Conservation (phyloP, 2,329 filamentous ascomycete genomes). For the Madurella mycetomatis region DNA sequence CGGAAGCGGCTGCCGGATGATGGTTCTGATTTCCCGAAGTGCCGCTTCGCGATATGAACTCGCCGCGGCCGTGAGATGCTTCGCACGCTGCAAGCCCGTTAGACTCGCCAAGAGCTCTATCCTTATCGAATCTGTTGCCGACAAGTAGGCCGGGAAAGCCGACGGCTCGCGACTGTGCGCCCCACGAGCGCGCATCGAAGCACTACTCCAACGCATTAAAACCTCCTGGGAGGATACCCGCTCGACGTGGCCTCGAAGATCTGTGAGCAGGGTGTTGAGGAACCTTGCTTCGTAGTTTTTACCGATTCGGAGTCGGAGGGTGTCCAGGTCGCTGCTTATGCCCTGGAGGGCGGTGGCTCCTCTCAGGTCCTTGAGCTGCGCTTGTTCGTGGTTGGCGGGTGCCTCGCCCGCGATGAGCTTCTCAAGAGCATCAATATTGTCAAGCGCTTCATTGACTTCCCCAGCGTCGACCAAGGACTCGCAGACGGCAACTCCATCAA, state of each 20-base stretch:
- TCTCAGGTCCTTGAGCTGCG: conserved; percentile 63
- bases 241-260: conserved; percentile 76
- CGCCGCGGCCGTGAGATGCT: conserved; percentile 76
- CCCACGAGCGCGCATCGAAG: conserved; percentile 68
- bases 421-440: conserved; percentile 73
- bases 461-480: conserved; percentile 78
- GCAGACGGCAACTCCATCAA: conserved; percentile 69
- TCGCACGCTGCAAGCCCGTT: conserved; percentile 73
- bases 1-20: conserved; percentile 81
- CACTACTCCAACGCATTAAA: conserved; percentile 76
- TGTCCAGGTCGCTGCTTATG: conserved; percentile 70
- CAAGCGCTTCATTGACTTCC: conserved; percentile 75
- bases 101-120: conserved; percentile 66
- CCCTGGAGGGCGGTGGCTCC: conserved; percentile 75
- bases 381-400: conserved; percentile 29
- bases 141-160: conserved; percentile 72
- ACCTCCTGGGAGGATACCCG: conserved; percentile 68
- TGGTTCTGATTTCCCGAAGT: conserved; percentile 75
- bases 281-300: conserved; percentile 82
- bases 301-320: conserved; percentile 75
- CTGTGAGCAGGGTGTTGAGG: conserved; percentile 68
- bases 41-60: conserved; percentile 78
- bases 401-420: conserved; percentile 70
- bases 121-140: conserved; percentile 66
- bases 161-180: conserved; percentile 63